Conservation (phyloP, 140 eudicot genomes). For the Stevia rebaudiana region DNA sequence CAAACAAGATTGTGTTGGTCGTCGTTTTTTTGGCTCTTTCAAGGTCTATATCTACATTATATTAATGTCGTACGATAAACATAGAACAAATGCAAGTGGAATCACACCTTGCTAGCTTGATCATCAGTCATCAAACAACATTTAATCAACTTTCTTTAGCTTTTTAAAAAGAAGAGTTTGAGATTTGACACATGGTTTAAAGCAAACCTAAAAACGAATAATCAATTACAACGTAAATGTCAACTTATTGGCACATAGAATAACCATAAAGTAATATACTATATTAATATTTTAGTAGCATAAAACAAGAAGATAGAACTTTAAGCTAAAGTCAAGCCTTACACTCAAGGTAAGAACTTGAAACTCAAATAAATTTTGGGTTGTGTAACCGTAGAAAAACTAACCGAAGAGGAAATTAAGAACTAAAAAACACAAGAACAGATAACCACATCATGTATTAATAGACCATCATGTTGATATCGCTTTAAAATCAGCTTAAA, state of each 20-base stretch:
- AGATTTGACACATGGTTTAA: background rate
- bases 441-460: background rate
- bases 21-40: background rate
- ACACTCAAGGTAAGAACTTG: background rate
- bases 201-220: background rate
- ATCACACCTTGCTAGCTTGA: background rate
- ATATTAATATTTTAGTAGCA: background rate
- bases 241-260: background rate
- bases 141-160: slow-evolving; percentile 4
- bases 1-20: too few species aligned
- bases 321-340: background rate
- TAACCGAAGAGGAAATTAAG: background rate
- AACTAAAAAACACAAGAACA: background rate
- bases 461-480: too few species aligned
- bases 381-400: background rate
- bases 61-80: background rate
- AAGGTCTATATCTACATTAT: background rate
- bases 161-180: slow-evolving; percentile 2
- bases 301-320: background rate
- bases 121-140: background rate
- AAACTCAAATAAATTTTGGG: background rate
- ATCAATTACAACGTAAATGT: background rate
- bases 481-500: background rate
- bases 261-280: background rate
- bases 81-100: background rate